Base-by-base conservation (phyloP, 2,329 filamentous ascomycete genomes). In the Clarireedia monteithiana region DNA sequence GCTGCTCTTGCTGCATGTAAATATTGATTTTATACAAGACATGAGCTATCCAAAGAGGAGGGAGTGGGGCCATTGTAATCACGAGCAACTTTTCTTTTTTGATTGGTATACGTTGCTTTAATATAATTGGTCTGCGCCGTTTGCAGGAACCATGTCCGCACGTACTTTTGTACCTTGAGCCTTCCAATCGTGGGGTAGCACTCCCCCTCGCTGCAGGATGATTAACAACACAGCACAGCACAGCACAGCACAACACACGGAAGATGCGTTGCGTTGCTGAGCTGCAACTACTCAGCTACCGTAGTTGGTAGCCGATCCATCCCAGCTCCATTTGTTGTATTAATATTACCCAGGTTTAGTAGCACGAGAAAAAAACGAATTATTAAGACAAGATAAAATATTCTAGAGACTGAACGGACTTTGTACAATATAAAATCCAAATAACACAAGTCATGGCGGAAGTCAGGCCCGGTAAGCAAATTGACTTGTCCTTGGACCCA, bases 391-490 rank as follows among this genome's bases (percentile, higher is more conserved):
- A 40, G 14, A 15, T 5, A 40, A 54, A 23, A 42, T 34, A 7
- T 15, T 49, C 38, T 17, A 15, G 10, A 6, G 12, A 38, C 9
- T 48, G 5, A 10, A 15, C 24, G 9, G 24, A 51, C 24, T 17
- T 44, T 52, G 14, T 53, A 10, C n/a, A 4, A 4, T 27, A 15
- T 36, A 14, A 48, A 26, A 6, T 26, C 38, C 12, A 42, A 42
- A 12, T n/a, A n/a, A 42, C 39, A 17, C 10, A 42, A 42, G 39
- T 42, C 17, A 15, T 36, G 12, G 12, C 15, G 46, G 20, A 20
- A 34, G 44, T 27, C 23, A 55, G 53, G 53, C 14, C 53, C 53
- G 46, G n/a, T 45, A n/a, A 39, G 24, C 27, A 55, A 12, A 42
- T 26, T 26, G 10, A 7, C 6, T 15, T 50, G 42, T 20, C 9